These are phyloP conservation scores for Ophiocordyceps polyrhachis-furcata DNA, from an alignment of 2,329 filamentous ascomycete species.

Conservation along the genomic window DNA sequence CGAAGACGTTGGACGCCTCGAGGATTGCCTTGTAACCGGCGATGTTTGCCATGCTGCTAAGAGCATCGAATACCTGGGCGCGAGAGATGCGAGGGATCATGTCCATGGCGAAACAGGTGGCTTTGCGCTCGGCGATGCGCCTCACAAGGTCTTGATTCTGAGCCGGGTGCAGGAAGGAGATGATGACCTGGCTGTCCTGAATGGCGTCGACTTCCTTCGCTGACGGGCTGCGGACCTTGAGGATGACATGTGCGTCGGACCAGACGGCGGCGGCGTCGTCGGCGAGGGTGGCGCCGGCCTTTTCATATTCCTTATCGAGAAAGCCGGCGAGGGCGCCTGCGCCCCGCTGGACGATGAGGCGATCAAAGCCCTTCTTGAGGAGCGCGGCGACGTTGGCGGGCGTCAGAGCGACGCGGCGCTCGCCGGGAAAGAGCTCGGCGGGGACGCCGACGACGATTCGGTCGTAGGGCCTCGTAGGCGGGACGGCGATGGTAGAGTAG, in stretches of 20 bases:
- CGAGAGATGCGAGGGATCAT: slow-evolving; percentile 80
- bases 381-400: slow-evolving; percentile 67
- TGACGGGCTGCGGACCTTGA: slow-evolving; percentile 67
- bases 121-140: slow-evolving; percentile 48
- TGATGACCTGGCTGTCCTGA: slow-evolving; percentile 51
- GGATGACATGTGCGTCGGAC: slow-evolving; percentile 55
- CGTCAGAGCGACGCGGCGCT: slow-evolving; percentile 69
- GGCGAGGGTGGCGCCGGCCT: slow-evolving; percentile 61
- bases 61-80: slow-evolving; percentile 72
- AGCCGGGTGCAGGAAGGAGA: slow-evolving; percentile 67
- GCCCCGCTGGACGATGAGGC: slow-evolving; percentile 60
- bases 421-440: slow-evolving; percentile 57
- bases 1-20: slow-evolving; percentile 78
- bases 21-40: slow-evolving; percentile 84
- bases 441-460: slow-evolving; percentile 63
- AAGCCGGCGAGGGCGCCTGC: slow-evolving; percentile 67
- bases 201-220: slow-evolving; percentile 50
- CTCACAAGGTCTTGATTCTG: slow-evolving; percentile 64
- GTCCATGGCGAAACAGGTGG: slow-evolving; percentile 78
- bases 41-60: slow-evolving; percentile 90
- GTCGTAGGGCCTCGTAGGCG: slow-evolving; percentile 43
- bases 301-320: slow-evolving; percentile 55
- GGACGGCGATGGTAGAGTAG: slow-evolving; percentile 20
- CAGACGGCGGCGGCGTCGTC: slow-evolving; percentile 50
- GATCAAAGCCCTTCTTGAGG: slow-evolving; percentile 68